Percentiles rank a stretch among this genome's conserved stretches.
Evolutionary conservation across 2,329 filamentous ascomycete genomes (phyloP).

Genomic region (Pseudocercospora fuligena): DNA sequence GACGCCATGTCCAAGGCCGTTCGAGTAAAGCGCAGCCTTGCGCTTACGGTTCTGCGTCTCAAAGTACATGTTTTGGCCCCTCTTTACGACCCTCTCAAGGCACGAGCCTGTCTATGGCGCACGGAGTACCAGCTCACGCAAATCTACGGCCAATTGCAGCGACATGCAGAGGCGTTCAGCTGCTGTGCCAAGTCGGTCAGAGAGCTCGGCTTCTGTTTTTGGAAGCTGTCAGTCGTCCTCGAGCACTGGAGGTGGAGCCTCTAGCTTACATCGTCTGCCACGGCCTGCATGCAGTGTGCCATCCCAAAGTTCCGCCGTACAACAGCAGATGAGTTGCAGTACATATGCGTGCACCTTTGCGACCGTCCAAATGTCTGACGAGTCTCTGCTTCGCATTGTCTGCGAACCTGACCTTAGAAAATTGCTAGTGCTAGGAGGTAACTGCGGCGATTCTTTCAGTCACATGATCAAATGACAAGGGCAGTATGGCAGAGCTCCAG

Average conservation of each 20-base stretch:
- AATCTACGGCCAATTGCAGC: neutral
- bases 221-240: neutral
- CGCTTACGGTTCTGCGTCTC: neutral
- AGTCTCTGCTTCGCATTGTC: neutral
- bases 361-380: neutral
- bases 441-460: neutral
- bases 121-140: neutral
- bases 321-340: neutral
- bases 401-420: neutral
- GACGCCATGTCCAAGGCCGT: neutral
- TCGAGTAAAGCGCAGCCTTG: slow-evolving; percentile 2
- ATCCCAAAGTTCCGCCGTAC: neutral
- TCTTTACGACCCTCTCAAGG: neutral
- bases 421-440: too few species aligned
- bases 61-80: neutral
- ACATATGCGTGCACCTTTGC: neutral
- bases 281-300: neutral
- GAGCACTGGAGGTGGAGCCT: neutral
- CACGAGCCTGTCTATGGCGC: neutral
- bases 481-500: neutral
- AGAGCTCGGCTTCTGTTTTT: neutral
- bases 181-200: neutral
- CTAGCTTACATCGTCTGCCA: neutral
- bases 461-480: neutral
- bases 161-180: neutral